These are phyloP conservation scores for Plasmodium cynomolgi DNA, from an alignment of 169 alveolate genomes.

Conservation along the genomic window DNA sequence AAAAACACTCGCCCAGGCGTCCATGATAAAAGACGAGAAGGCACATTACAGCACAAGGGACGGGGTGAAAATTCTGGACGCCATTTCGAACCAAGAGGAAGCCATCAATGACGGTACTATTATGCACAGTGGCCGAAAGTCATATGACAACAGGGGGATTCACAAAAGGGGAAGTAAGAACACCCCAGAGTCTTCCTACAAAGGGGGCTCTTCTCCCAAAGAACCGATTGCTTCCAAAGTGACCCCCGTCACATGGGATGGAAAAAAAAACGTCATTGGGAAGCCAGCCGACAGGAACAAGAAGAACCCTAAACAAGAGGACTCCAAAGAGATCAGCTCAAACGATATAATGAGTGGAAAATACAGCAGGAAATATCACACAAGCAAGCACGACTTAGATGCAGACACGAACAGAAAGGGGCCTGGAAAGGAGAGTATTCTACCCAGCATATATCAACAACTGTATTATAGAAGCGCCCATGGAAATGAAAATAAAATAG, in stretches of 20 bases:
- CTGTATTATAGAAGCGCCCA: neutral
- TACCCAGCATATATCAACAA: neutral
- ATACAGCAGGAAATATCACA: conserved; percentile 1
- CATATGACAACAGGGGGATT: neutral
- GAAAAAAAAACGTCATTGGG: conserved; percentile 1
- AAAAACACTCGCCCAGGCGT: neutral
- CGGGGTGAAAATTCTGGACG: neutral
- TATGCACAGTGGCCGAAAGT: neutral
- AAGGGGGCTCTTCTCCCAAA: neutral
- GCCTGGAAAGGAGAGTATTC: neutral
- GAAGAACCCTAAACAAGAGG: neutral
- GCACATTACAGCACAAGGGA: neutral
- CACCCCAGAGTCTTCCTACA: neutral
- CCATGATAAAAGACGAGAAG: conserved; percentile 6
- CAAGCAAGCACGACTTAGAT: conserved; percentile 9
- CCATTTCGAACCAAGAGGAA: conserved; percentile 1
- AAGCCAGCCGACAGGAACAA: neutral
- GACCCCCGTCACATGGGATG: neutral
- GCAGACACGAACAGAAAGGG: neutral
- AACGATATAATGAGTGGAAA: neutral
- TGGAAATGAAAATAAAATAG: neutral
- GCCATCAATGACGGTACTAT: neutral
- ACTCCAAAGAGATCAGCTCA: neutral
- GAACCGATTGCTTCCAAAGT: neutral
- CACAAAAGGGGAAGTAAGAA: neutral